phyloP scores from a whole-genome alignment of 73 alveolate species.

The Paramecium primaurelia region DNA sequence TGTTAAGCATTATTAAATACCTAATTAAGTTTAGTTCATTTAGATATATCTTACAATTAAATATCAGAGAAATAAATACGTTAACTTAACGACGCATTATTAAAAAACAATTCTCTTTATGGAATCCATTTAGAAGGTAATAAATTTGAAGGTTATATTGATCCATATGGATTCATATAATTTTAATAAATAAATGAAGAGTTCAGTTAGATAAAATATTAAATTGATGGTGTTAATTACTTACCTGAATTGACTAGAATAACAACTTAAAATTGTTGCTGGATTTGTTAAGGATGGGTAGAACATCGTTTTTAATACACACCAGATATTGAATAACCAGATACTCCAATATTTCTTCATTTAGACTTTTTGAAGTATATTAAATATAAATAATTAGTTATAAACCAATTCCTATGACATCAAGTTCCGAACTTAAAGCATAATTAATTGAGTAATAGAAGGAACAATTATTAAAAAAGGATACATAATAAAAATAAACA shows the following conservation, averaged over 20 bases:
- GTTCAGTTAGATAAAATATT: neutral
- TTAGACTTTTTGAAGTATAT: constrained; percentile 1
- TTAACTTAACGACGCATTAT: neutral
- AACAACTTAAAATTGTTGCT: neutral
- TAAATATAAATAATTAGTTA: neutral
- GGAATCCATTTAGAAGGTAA: constrained; percentile 41
- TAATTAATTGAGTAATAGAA: neutral
- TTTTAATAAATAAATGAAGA: neutral
- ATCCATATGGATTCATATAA: constrained; percentile 36
- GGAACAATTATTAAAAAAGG: neutral
- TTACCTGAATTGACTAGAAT: neutral
- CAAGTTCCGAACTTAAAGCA: neutral
- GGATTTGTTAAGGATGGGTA: constrained; percentile 49
- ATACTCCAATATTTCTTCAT: neutral
- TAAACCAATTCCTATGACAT: constrained; percentile 43
- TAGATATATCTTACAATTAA: constrained; percentile 27
- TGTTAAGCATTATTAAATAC: neutral
- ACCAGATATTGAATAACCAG: neutral
- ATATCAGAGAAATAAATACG: neutral
- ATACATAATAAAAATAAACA: neutral
- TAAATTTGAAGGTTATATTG: neutral
- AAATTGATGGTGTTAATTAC: constrained; percentile 22
- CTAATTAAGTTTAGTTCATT: constrained; percentile 4
- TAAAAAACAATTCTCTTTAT: neutral
- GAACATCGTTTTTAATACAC: neutral